Conservation (phyloP, 1,284 basidiomycete genomes). For the Mycena sp. region DNA sequence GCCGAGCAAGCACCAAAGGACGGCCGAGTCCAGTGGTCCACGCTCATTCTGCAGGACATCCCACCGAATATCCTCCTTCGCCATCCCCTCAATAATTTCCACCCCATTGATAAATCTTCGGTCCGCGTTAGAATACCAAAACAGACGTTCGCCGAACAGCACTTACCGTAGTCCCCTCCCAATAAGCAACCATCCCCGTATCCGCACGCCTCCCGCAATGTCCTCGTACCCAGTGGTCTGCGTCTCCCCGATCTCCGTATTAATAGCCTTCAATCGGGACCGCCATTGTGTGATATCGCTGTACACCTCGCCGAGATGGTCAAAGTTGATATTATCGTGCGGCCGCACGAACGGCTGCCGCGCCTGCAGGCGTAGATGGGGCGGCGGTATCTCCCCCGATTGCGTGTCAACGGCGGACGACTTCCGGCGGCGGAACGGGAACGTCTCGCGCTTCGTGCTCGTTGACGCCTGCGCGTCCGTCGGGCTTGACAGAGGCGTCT, state of each 20-base stretch:
- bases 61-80: constrained; percentile 87
- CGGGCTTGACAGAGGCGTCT: constrained; percentile 18
- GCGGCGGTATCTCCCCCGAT: constrained; percentile 57
- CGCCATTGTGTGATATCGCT: constrained; percentile 76
- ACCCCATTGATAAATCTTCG: constrained; percentile 66
- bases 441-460: constrained; percentile 67
- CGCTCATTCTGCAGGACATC: constrained; percentile 74
- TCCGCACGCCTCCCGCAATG: constrained; percentile 73
- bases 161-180: constrained; percentile 65
- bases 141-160: not conserved
- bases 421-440: constrained; percentile 62
- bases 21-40: constrained; percentile 53
- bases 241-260: constrained; percentile 71
- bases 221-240: constrained; percentile 75
- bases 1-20: constrained; percentile 68
- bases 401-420: constrained; percentile 17
- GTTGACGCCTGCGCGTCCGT: constrained; percentile 18
- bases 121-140: not conserved
- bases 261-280: constrained; percentile 76
- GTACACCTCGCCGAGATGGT: constrained; percentile 73
- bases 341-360: constrained; percentile 79
- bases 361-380: constrained; percentile 76
- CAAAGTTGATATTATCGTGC: constrained; percentile 72
- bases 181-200: constrained; percentile 83
- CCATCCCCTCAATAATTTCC: constrained; percentile 77